phyloP scores from a whole-genome alignment of 2,329 filamentous ascomycete species.

The Clonostachys byssicola region DNA sequence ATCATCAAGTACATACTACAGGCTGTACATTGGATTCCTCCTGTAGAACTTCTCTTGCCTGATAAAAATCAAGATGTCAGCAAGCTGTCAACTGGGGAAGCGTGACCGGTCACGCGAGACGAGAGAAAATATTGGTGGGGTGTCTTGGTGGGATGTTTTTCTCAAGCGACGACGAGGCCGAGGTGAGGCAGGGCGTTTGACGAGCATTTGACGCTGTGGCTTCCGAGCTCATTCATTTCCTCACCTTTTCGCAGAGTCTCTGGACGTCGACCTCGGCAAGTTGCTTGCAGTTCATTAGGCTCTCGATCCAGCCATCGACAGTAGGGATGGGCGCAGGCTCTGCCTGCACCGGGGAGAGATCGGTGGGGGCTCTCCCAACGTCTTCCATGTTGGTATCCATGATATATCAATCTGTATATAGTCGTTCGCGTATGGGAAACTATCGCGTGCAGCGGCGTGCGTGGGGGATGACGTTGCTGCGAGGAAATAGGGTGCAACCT shows the following conservation, averaged over 20 bases:
- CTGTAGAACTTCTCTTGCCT: conserved; percentile 95
- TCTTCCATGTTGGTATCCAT: conserved; percentile 99
- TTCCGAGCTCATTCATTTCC: conserved; percentile 2
- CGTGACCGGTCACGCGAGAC: no score
- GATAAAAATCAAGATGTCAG: not conserved
- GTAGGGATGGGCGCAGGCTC: conserved; percentile 90
- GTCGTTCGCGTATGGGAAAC: no score
- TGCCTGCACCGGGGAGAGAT: conserved; percentile 64
- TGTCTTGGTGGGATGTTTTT: no score
- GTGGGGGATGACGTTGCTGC: conserved; percentile 15
- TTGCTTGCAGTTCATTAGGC: conserved; percentile 98
- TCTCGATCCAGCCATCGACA: conserved; percentile 97
- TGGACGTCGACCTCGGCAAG: conserved; percentile 91
- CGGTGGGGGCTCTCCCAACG: conserved; percentile 79
- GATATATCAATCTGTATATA: not conserved
- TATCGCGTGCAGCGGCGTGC: not conserved
- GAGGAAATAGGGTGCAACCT: not conserved
- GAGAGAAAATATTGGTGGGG: no score
- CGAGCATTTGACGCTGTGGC: no score
- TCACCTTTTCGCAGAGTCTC: conserved; percentile 94
- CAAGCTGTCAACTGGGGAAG: no score
- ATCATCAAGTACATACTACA: conserved; percentile 61
- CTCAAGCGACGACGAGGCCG: no score
- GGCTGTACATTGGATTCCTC: conserved; percentile 99
- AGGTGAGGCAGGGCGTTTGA: no score